Evolutionary conservation across 2,329 filamentous ascomycete species (phyloP).

Genomic region (Thelonectria olida): DNA sequence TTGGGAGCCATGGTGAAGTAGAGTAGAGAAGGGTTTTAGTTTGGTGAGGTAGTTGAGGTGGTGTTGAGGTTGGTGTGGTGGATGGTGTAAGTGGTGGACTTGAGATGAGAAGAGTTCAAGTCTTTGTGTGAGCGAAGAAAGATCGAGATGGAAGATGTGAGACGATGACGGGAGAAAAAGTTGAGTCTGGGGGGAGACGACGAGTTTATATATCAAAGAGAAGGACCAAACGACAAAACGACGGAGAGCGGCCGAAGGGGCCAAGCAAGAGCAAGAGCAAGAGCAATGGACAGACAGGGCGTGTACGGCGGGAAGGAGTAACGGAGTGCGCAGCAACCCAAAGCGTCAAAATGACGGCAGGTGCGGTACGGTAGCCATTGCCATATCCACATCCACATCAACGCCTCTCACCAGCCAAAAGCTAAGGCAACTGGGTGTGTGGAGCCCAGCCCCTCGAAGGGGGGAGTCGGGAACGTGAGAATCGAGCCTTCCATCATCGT

Average conservation of each 20-base stretch:
- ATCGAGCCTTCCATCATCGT: constrained; percentile 28
- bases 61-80: constrained; percentile 23
- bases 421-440: background rate
- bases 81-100: constrained; percentile 26
- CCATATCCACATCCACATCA: background rate
- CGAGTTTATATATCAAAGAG: constrained; percentile 35
- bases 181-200: constrained; percentile 17
- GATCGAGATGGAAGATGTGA: constrained; percentile 14
- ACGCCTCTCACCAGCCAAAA: background rate
- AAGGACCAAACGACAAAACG: background rate
- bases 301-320: constrained; percentile 14
- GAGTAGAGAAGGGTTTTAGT: constrained; percentile 9
- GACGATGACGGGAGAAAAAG: constrained; percentile 30
- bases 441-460: constrained; percentile 8
- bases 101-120: background rate
- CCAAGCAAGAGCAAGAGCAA: background rate
- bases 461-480: constrained; percentile 10
- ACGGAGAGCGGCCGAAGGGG: constrained; percentile 18
- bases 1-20: constrained; percentile 64
- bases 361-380: background rate
- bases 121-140: background rate
- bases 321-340: background rate
- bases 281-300: constrained; percentile 1
- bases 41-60: constrained; percentile 10
- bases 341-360: constrained; percentile 14